Conservation (phyloP, 2,329 filamentous ascomycete genomes). For the Fusarium xyrophilum region DNA sequence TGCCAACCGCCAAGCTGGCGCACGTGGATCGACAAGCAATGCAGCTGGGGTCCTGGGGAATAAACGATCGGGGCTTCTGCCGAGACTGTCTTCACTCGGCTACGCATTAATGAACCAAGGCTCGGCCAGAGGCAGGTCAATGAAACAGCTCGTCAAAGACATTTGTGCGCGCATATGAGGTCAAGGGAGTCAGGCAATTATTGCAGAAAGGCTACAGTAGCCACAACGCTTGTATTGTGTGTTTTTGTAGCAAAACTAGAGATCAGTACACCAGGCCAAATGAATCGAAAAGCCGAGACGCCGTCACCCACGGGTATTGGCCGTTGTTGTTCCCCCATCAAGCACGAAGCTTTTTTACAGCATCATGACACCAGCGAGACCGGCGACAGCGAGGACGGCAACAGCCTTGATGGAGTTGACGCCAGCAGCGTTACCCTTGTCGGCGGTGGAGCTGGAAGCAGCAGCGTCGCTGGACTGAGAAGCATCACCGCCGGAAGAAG, state of each 20-base stretch:
- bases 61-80: neutral
- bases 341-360: neutral
- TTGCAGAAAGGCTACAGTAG: neutral
- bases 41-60: neutral
- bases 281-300: neutral
- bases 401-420: constrained; percentile 17
- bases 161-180: neutral
- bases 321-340: neutral
- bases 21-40: neutral
- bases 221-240: neutral
- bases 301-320: neutral
- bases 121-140: too few species aligned
- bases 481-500: constrained; percentile 1
- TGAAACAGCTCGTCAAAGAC: neutral
- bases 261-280: neutral
- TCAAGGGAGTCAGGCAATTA: neutral
- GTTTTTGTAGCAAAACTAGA: neutral
- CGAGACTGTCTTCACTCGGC: neutral
- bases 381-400: constrained; percentile 13
- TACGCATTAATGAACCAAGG: neutral
- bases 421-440: constrained; percentile 8
- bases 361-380: constrained; percentile 27
- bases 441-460: neutral
- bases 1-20: neutral
- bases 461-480: neutral